Base-by-base conservation (phyloP, 148 eudicot species). In the Polygonum aviculare region DNA sequence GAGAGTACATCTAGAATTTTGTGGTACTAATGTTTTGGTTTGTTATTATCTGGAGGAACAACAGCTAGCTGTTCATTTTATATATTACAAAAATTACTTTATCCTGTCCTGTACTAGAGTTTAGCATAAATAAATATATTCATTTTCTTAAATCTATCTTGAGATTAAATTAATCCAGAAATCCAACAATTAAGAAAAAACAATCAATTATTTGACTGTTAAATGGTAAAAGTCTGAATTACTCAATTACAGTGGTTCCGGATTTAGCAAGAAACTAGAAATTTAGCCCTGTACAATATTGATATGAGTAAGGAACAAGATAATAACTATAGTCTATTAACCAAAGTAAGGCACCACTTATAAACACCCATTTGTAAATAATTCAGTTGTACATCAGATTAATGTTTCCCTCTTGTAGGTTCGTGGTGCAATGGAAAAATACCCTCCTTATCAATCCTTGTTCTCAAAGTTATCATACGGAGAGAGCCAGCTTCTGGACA, bases 401-500 rank as follows among this genome's bases (percentile, higher is more conserved):
- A 63, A n/a, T 63, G 15, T 14, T 35, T 35, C 39, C 36, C 70
- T 63, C 18, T 26, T 77, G 54, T 72, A 94, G 98, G 98, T 94
- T 73, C 98, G 98, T 80, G 90, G 84, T 79, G 95, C 80, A 67
- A 94, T 94, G 97, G 98, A 94, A 78, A 94, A 94, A 69, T 94
- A 94, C 74, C 97, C 97, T 63, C 97, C 96, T 69, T 92, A 90
- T 51, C 97, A 90, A 83, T 77, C 97, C 77, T 85, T 94, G 74
- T 94, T 92, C 76, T 72, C 93, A 65, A 90, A 90, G 83, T 80
- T 92, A 79, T 92, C 97, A 41, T 94, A 92, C 71, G 98, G 98
- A 80, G 98, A 94, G 85, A 94, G 93, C 81, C 98, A 94, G 86
- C 88, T 94, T 91, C 93, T 94, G 48, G 98, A 94, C 87, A 94